phyloP scores from a whole-genome alignment of 2,329 filamentous ascomycete species.

The Emmonsia crescens region DNA sequence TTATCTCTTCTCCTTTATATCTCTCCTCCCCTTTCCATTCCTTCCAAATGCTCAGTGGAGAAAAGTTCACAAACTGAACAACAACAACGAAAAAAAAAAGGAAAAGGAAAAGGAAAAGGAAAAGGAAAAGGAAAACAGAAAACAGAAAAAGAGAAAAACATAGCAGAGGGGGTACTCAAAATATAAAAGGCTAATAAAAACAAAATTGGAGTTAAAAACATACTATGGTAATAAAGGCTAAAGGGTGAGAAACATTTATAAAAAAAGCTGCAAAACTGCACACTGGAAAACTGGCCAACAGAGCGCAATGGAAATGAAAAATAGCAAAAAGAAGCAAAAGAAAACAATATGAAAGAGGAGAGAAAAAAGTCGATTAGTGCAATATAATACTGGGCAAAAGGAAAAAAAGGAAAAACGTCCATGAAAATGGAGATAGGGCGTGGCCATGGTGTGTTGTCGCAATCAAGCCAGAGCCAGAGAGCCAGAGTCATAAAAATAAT shows the following conservation, averaged over 20 bases:
- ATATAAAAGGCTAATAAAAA: neutral
- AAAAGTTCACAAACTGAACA: neutral
- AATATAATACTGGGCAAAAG: neutral
- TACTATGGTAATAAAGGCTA: neutral
- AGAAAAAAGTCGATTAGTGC: neutral
- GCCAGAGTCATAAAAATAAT: neutral
- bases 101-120: neutral
- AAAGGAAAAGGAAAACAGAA: neutral
- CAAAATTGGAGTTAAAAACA: neutral
- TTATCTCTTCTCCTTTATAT: neutral
- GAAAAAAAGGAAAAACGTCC: neutral
- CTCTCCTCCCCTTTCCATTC: neutral
- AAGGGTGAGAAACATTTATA: neutral
- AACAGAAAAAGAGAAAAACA: too few species aligned
- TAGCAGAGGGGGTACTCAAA: neutral
- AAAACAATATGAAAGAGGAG: neutral
- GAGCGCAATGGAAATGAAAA: neutral
- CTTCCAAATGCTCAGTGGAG: neutral
- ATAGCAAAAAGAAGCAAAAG: conserved; percentile 6
- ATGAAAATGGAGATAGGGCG: conserved; percentile 7
- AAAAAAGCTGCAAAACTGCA: neutral
- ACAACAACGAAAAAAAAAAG: neutral
- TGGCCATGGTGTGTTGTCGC: neutral
- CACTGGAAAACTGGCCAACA: neutral
- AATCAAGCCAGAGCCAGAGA: neutral